Evolutionary conservation across 2,329 filamentous ascomycete genomes (phyloP), one percentile per base, ranked within the genome.

Genomic region (Verticillium nonalfalfae): DNA sequence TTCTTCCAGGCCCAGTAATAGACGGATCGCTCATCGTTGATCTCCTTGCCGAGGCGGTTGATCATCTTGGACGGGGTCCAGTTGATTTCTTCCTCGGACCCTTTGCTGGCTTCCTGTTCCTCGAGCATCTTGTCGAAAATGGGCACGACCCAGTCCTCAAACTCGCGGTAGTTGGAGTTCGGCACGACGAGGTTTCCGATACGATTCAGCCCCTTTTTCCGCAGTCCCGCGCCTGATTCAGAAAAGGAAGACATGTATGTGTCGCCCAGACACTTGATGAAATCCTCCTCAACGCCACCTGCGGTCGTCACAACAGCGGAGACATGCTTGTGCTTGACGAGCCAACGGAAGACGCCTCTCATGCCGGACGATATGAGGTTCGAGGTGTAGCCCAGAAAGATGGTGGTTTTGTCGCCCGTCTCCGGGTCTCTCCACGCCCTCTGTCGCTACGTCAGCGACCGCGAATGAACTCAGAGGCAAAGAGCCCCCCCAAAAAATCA

Each of bases 1-100:
- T 99, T 98, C 78, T 93, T 95, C 79, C 90, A 96, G 1, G 94
- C 94, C 95, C 95, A 99, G 79, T 98, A 97, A 74, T 93, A 95
- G 26, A 98, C 93, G 1, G 90, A 96, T 15, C 88, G 82, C 76
- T 96, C 91, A 74, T 98, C 86, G 75, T 97, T 91, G 76, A 99
- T 97, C 75, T 98, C 95, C 73, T 90, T 91, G 56, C 95, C 95
- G 1, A 99, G 83, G 1, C 95, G 86, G 70, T 90, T 86, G 72
- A 97, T 97, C 58, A 99, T 85, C 71, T 93, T 96, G 69, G 90
- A 95, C 0, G 95, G 95, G 0, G 95, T 98, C 95, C 95, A 99
- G 78, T 89, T 83, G 65, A 96, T 82, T 66, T 90, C 82, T 15
- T 89, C 83, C 18, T 75, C 75, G 9, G 83, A 85, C 26, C 81